Percentiles rank a stretch among this genome's conserved stretches.
Evolutionary conservation across 2,329 filamentous ascomycete species (phyloP).

Genomic region (Capronia coronata): DNA sequence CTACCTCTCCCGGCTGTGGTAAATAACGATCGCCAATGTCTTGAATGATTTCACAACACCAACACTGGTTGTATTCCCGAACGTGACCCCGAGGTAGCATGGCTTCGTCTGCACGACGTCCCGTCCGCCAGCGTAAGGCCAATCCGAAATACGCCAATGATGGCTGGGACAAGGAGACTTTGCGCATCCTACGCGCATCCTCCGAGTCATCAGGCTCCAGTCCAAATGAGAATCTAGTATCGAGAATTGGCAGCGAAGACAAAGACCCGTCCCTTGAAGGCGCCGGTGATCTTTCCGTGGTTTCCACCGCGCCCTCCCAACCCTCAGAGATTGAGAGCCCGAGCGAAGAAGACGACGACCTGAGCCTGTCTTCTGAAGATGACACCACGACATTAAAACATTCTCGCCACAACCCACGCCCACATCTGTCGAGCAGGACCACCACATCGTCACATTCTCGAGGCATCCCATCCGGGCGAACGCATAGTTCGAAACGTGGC

Average conservation of each 20-base stretch:
- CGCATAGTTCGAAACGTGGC: conserved; percentile 39
- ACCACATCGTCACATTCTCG: conserved; percentile 33
- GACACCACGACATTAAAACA: not conserved
- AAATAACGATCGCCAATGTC: no score
- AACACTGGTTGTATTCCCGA: no score
- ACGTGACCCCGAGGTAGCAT: no score
- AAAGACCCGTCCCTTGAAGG: not conserved
- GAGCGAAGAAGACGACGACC: conserved; percentile 11
- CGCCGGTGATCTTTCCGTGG: conserved; percentile 1
- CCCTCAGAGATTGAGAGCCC: conserved; percentile 11
- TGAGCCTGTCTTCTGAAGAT: conserved; percentile 5
- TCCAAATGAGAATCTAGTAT: conserved; percentile 4
- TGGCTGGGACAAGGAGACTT: conserved; percentile 25
- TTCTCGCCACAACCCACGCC: not conserved
- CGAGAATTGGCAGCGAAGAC: not conserved
- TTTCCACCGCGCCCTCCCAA: conserved; percentile 1
- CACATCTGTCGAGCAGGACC: not conserved
- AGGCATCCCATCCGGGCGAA: conserved; percentile 34
- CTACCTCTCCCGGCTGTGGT: no score
- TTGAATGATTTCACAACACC: no score
- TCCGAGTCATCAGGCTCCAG: conserved; percentile 22
- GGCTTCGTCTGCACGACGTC: conserved; percentile 20
- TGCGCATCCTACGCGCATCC: conserved; percentile 19
- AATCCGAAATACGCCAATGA: conserved; percentile 25
- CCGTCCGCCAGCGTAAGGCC: conserved; percentile 23